phyloP scores from a whole-genome alignment of 2,329 filamentous ascomycete species.

The Beauveria pseudobassiana region DNA sequence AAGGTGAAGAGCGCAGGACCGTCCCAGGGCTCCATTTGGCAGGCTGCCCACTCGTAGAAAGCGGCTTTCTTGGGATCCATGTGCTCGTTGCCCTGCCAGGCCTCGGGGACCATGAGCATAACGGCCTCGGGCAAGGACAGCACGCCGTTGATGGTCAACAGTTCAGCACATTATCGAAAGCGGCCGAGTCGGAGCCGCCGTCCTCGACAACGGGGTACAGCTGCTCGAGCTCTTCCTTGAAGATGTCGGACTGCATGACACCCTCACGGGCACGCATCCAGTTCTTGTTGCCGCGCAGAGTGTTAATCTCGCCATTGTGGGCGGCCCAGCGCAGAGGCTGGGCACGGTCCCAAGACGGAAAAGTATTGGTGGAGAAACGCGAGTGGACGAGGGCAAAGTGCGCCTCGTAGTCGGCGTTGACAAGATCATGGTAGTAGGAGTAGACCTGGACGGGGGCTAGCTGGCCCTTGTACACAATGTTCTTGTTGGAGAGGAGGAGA shows the following conservation, averaged over 20 bases:
- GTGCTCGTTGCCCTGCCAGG: constrained; percentile 86
- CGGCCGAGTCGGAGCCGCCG: constrained; percentile 91
- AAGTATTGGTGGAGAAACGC: constrained; percentile 96
- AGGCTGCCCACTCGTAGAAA: constrained; percentile 98
- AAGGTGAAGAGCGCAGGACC: constrained; percentile 95
- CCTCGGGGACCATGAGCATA: constrained; percentile 98
- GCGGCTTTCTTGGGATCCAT: constrained; percentile 95
- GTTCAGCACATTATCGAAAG: constrained; percentile 92
- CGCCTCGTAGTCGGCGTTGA: constrained; percentile 94
- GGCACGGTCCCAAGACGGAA: constrained; percentile 95
- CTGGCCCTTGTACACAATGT: constrained; percentile 98
- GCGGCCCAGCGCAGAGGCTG: constrained; percentile 95
- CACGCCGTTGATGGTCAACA: constrained; percentile 91
- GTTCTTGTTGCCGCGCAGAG: constrained; percentile 95
- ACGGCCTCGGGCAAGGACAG: constrained; percentile 91
- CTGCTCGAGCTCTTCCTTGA: constrained; percentile 82
- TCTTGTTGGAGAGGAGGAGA: constrained; percentile 97
- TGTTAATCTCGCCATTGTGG: constrained; percentile 99
- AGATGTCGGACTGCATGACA: constrained; percentile 85
- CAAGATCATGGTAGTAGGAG: constrained; percentile 94
- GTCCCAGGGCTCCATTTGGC: constrained; percentile 99
- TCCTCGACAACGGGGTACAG: constrained; percentile 95
- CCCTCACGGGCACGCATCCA: constrained; percentile 98
- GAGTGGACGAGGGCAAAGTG: constrained; percentile 97
- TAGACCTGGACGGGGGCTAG: constrained; percentile 92